Percentiles rank a stretch among this genome's conserved stretches.
Conservation (phyloP, 805 yeast species). For the Vanderwaltozyma yarrowii region DNA sequence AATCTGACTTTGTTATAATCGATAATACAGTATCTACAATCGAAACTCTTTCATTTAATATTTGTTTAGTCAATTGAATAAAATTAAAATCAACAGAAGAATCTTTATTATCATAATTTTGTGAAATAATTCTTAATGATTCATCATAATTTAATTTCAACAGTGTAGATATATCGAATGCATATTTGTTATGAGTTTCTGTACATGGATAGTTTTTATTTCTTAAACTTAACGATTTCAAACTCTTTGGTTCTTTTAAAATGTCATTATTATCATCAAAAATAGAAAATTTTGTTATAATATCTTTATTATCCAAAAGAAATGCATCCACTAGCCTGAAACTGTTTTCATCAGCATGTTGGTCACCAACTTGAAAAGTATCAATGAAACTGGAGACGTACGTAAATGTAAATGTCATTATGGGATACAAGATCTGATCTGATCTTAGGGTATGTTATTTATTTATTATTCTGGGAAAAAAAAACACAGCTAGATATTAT, state of each 20-base stretch:
- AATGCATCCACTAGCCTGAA: constrained; percentile 1
- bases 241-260: not conserved
- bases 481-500: too few species aligned
- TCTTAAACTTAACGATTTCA: constrained; percentile 28
- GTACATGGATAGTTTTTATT: constrained; percentile 32
- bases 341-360: too few species aligned
- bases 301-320: not conserved
- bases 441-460: not conserved
- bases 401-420: not conserved
- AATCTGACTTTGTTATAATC: constrained; percentile 18
- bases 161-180: constrained; percentile 31
- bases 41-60: constrained; percentile 43
- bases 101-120: constrained; percentile 28
- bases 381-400: constrained; percentile 1
- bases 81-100: constrained; percentile 20
- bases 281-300: not conserved
- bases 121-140: constrained; percentile 33
- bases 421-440: too few species aligned
- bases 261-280: not conserved
- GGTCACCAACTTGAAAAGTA: not conserved
- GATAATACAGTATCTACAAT: constrained; percentile 34
- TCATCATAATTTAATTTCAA: constrained; percentile 37
- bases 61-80: constrained; percentile 7
- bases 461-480: too few species aligned
- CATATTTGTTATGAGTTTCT: constrained; percentile 30